Evolutionary conservation across 1,139 yeast genomes (phyloP).

Genomic region (Nakaseomyces glabratus): DNA sequence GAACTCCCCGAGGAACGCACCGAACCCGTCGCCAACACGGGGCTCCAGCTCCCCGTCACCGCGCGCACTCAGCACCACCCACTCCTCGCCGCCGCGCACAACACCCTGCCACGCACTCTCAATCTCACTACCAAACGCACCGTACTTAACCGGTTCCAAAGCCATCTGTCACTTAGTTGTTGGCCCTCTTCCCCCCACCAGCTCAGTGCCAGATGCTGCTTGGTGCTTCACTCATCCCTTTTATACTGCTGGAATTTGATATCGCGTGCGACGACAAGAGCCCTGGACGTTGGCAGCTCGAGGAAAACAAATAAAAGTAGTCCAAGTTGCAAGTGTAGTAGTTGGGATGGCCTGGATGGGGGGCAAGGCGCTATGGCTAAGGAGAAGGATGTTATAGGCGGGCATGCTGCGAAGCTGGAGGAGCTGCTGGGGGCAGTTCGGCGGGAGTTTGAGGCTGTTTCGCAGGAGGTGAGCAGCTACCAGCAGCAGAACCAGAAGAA

Average conservation of each 20-base stretch:
- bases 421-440: conserved; percentile 88
- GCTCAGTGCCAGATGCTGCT: no score
- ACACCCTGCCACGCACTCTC: conserved; percentile 56
- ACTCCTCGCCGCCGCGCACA: conserved; percentile 52
- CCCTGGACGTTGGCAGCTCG: no score
- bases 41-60: conserved; percentile 44
- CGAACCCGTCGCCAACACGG: conserved; percentile 51
- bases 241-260: no score
- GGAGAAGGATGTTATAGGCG: no score
- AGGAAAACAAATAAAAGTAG: no score
- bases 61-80: conserved; percentile 53
- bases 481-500: conserved; percentile 84
- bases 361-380: no score
- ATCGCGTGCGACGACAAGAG: no score
- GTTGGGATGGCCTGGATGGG: no score
- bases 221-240: no score
- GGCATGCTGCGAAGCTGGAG: conserved; percentile 19
- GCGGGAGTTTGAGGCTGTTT: conserved; percentile 80
- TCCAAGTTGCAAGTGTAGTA: no score
- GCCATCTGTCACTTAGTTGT: no score
- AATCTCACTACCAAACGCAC: conserved; percentile 51
- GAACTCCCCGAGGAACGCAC: conserved; percentile 72
- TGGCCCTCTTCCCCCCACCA: no score
- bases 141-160: conserved; percentile 30
- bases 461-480: conserved; percentile 78